Percentiles rank a stretch among this genome's conserved stretches.
These are phyloP conservation scores for Pleurotus pulmonarius DNA, from an alignment of 768 basidiomycete species.

Conservation along the genomic window DNA sequence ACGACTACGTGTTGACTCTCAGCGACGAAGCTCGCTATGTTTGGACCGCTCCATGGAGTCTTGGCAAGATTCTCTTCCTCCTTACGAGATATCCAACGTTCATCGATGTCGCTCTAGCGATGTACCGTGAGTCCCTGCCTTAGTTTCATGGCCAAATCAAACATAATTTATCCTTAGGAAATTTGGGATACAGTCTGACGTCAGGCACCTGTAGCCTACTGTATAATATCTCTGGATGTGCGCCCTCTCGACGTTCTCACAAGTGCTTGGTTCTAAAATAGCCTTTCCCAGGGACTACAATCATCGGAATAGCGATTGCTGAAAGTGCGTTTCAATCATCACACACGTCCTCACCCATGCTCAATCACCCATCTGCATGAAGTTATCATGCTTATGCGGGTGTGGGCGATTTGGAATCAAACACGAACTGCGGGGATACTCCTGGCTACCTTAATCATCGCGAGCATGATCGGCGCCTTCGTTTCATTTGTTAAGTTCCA, in stretches of 20 bases:
- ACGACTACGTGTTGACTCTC: neutral
- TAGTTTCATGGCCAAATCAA: too few relatives aligned
- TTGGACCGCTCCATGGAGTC: slow-evolving; percentile 6
- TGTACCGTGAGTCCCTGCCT: slow-evolving; percentile 6
- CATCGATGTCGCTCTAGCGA: neutral
- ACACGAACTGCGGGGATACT: neutral
- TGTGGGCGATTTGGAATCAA: neutral
- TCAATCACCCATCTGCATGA: too few relatives aligned
- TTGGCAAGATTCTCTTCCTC: slow-evolving; percentile 8
- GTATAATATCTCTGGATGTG: neutral
- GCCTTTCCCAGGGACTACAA: neutral
- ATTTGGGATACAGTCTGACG: neutral
- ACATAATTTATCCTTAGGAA: too few relatives aligned
- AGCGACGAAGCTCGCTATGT: neutral
- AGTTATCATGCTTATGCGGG: neutral
- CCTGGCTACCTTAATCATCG: neutral
- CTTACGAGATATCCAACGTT: slow-evolving; percentile 6
- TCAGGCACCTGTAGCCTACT: neutral
- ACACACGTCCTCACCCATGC: neutral
- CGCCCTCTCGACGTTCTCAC: neutral
- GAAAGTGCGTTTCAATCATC: neutral
- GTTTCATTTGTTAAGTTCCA: neutral
- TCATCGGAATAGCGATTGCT: neutral
- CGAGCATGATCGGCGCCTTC: neutral
- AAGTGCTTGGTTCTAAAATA: neutral